Evolutionary conservation across 2,329 filamentous ascomycete species (phyloP).

Genomic region (Teratosphaeria viscida): DNA sequence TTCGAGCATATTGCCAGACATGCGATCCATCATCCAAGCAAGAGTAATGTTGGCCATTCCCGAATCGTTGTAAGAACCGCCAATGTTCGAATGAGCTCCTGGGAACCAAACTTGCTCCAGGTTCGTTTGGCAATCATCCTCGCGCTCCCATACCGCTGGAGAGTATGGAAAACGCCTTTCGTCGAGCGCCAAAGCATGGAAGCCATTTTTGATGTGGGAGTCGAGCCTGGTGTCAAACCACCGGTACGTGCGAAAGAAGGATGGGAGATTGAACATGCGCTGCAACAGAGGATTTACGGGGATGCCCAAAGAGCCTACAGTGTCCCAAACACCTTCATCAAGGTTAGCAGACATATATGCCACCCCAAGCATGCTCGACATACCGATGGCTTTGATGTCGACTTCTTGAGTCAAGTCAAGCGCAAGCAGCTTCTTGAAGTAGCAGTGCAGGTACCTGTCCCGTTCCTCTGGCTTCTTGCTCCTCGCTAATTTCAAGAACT

Average conservation of each 20-base stretch:
- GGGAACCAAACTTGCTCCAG: conserved; percentile 46
- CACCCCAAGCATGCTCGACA: neutral
- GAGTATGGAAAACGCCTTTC: conserved; percentile 42
- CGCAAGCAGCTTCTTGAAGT: conserved; percentile 14
- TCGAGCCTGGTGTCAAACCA: conserved; percentile 27
- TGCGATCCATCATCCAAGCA: conserved; percentile 34
- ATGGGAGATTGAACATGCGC: conserved; percentile 12
- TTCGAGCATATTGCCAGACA: conserved; percentile 21
- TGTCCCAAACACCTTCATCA: conserved; percentile 36
- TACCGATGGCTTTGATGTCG: conserved; percentile 32
- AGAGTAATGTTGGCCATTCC: conserved; percentile 29
- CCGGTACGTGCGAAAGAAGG: conserved; percentile 22
- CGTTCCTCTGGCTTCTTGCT: conserved; percentile 5
- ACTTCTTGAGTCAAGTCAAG: conserved; percentile 16
- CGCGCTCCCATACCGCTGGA: conserved; percentile 40
- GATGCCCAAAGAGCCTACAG: conserved; percentile 32
- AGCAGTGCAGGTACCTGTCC: conserved; percentile 19
- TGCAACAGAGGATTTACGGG: conserved; percentile 25
- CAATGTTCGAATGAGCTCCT: conserved; percentile 43
- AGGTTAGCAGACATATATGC: neutral
- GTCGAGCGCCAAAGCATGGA: conserved; percentile 46
- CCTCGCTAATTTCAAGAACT: conserved; percentile 3
- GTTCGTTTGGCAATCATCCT: conserved; percentile 18
- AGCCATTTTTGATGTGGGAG: conserved; percentile 40
- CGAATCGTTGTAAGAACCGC: conserved; percentile 32